Conservation (phyloP, 2,329 filamentous ascomycete genomes). For the Aspergillus sergii region DNA sequence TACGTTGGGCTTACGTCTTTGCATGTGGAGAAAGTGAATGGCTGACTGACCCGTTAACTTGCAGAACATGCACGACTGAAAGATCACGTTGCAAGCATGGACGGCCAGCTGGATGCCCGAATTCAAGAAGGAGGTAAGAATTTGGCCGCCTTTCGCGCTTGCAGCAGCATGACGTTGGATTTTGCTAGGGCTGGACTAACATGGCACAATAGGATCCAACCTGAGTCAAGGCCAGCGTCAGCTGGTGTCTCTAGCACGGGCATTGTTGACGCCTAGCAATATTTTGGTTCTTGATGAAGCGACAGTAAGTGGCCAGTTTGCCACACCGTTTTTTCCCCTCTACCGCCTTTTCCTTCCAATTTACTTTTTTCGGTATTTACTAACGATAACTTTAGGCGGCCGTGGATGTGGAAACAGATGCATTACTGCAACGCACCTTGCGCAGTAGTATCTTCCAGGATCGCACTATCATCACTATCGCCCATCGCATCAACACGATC, state of each 20-base stretch:
- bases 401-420: constrained; percentile 70
- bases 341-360: constrained; percentile 6
- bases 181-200: constrained; percentile 14
- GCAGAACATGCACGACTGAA: constrained; percentile 90
- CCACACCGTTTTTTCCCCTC: constrained; percentile 14
- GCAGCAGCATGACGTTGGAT: constrained; percentile 4
- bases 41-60: constrained; percentile 42
- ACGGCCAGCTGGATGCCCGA: constrained; percentile 83
- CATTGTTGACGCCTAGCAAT: constrained; percentile 91
- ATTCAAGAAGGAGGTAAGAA: constrained; percentile 88
- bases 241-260: constrained; percentile 88
- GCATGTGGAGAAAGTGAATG: constrained; percentile 18
- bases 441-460: constrained; percentile 75
- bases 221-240: constrained; percentile 94
- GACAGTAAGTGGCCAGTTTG: constrained; percentile 60
- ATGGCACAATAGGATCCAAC: constrained; percentile 72
- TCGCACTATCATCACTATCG: constrained; percentile 96
- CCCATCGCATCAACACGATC: constrained; percentile 97
- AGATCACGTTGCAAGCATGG: constrained; percentile 84
- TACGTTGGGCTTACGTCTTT: constrained; percentile 51
- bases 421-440: constrained; percentile 65
- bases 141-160: constrained; percentile 5
- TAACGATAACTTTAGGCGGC: constrained; percentile 53
- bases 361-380: constrained; percentile 5
- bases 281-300: constrained; percentile 97